Evolutionary conservation across 2,329 filamentous ascomycete species (phyloP), one percentile per base, ranked within the genome.

Genomic region (Calonectria multiphialidica): DNA sequence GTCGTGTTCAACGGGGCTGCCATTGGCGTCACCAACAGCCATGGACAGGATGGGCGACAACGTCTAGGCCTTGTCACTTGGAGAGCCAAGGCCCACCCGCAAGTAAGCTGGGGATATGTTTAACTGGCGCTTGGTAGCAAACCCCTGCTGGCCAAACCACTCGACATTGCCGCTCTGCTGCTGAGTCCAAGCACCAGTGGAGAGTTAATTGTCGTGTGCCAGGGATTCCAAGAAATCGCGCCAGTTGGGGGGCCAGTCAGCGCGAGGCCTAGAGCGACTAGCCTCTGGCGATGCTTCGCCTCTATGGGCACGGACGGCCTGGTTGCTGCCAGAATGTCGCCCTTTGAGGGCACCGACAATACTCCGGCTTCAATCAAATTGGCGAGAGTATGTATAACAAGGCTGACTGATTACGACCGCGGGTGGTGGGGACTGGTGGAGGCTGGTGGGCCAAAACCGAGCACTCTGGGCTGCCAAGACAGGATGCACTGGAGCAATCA

Each of bases 41-140:
- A 37, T 3, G 23, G 35, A 21, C 21, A 5, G 53, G 53, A 59
- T 47, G 16, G 44, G 35, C 23, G 28, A 61, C 49, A 73, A 45
- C 69, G 71, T 63, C 71, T 66, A 64, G 71, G 69, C 66, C 68
- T 64, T 55, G 73, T 72, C 70, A 40, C 72, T 76, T 37, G 53
- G 28, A 35, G 37, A 35, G 44, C 30, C 42, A 25, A 50, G 62
- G 68, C 72, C 77, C 77, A 74, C 77, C 42, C n/a, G 25, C 68
- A 61, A 72, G 75, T 72, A 71, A 72, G 59, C 66, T 71, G 73
- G 72, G 71, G 53, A 67, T 50, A 23, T 63, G 59, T 65, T 47
- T 75, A 69, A 75, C 68, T 77, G 72, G 75, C 63, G 67, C 75
- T 73, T 75, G 70, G 71, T 66, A 68, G 67, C 57, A 35, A 57